Evolutionary conservation across 345 rosid species (phyloP).

Genomic region (Raphanus raphanistrum): DNA sequence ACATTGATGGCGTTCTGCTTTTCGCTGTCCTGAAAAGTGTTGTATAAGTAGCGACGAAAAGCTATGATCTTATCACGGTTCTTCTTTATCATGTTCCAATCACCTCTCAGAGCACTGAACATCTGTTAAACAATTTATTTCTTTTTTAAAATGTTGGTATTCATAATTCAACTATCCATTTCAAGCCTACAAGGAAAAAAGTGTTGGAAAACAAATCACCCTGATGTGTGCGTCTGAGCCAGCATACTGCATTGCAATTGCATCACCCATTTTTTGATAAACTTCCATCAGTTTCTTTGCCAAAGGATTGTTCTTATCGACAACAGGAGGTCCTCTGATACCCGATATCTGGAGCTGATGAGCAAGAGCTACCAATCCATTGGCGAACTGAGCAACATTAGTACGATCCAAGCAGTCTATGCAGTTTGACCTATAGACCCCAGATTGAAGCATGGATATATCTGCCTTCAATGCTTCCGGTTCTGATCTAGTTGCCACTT

Average conservation of each 20-base stretch:
- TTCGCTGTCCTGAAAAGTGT: constrained; percentile 22
- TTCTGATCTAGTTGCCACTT: constrained; percentile 35
- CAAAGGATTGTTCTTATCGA: constrained; percentile 64
- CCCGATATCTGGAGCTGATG: constrained; percentile 67
- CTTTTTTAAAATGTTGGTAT: neutral
- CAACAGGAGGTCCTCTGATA: constrained; percentile 45
- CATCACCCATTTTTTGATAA: constrained; percentile 89
- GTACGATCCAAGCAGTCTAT: constrained; percentile 96
- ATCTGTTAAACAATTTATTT: constrained; percentile 24
- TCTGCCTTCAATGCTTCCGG: constrained; percentile 32
- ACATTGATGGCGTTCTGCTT: constrained; percentile 40
- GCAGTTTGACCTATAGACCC: constrained; percentile 91
- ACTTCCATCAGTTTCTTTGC: constrained; percentile 62
- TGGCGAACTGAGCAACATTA: constrained; percentile 85
- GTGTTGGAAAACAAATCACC: constrained; percentile 42
- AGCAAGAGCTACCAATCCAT: constrained; percentile 76
- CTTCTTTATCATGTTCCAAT: constrained; percentile 22
- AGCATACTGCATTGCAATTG: constrained; percentile 85
- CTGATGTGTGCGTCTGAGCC: constrained; percentile 96
- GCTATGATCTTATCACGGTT: constrained; percentile 28
- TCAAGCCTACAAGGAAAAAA: neutral
- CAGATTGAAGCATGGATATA: constrained; percentile 53
- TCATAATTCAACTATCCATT: constrained; percentile 6
- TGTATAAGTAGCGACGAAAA: constrained; percentile 24
- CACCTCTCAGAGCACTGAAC: constrained; percentile 39